Evolutionary conservation across 164 flowering plant genomes (phyloP).

Genomic region (Paratinospora sagittata): DNA sequence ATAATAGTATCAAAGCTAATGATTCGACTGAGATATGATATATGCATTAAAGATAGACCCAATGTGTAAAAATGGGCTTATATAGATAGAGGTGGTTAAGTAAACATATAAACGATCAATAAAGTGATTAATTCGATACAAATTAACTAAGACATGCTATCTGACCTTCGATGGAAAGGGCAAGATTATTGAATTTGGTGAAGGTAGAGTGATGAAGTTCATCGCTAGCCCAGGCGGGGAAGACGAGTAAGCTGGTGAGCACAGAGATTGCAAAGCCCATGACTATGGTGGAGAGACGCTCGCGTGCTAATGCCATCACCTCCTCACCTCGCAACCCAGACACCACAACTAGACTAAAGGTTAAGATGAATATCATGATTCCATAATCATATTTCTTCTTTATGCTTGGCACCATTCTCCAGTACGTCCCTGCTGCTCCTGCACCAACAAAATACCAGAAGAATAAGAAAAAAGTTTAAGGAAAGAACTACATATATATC

Average conservation of each 20-base stretch:
- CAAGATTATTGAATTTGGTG: constrained; percentile 44
- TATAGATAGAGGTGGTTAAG: too few species aligned
- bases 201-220: constrained; percentile 51
- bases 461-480: too few species aligned
- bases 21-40: too few species aligned
- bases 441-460: constrained; percentile 6
- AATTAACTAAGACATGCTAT: too few species aligned
- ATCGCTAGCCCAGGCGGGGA: constrained; percentile 72
- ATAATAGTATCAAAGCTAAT: too few species aligned
- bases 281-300: constrained; percentile 52
- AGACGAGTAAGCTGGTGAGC: constrained; percentile 45
- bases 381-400: constrained; percentile 71
- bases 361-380: constrained; percentile 57
- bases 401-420: constrained; percentile 49
- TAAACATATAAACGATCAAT: too few species aligned
- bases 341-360: constrained; percentile 67
- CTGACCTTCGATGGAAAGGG: constrained; percentile 53
- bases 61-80: too few species aligned
- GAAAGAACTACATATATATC: too few species aligned
- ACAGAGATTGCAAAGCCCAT: constrained; percentile 59
- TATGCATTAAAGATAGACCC: too few species aligned
- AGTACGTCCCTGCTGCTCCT: constrained; percentile 59
- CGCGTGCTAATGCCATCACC: constrained; percentile 43
- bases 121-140: too few species aligned
- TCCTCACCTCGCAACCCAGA: constrained; percentile 50